phyloP scores from a whole-genome alignment of 306 rosid genomes.

The Trifolium subterraneum region DNA sequence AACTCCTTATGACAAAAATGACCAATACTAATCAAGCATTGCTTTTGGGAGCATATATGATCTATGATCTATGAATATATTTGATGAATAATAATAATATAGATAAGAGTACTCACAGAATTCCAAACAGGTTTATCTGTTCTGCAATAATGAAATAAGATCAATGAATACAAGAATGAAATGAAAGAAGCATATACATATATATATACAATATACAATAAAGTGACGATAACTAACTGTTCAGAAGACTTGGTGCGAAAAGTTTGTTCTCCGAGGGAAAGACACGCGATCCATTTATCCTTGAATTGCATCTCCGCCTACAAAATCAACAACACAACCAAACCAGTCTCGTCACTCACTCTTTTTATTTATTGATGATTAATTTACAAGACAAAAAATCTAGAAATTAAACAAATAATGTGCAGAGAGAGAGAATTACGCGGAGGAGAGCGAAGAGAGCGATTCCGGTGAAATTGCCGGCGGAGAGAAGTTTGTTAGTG shows the following conservation, averaged over 20 bases:
- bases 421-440: neutral
- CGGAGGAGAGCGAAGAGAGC: conserved; percentile 71
- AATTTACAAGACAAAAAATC: neutral
- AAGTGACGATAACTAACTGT: conserved; percentile 62
- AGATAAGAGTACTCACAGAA: conserved; percentile 73
- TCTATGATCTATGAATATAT: too few species aligned
- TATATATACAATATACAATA: too few species aligned
- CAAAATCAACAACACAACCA: too few species aligned
- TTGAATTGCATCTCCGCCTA: conserved; percentile 95
- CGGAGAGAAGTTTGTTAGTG: conserved; percentile 48
- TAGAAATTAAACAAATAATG: neutral
- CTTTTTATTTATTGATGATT: neutral
- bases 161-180: conserved; percentile 7
- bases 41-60: neutral
- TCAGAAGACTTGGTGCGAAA: conserved; percentile 79
- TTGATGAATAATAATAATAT: too few species aligned
- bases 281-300: conserved; percentile 93
- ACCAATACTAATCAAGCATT: neutral
- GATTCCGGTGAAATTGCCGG: conserved; percentile 74
- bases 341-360: neutral
- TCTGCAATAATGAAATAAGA: conserved; percentile 62
- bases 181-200: too few species aligned
- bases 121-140: conserved; percentile 89
- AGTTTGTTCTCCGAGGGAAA: conserved; percentile 91
- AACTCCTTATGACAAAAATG: too few species aligned